These are phyloP conservation scores for Hymenoscyphus repandus DNA, from an alignment of 2,329 filamentous ascomycete species.

Conservation along the genomic window DNA sequence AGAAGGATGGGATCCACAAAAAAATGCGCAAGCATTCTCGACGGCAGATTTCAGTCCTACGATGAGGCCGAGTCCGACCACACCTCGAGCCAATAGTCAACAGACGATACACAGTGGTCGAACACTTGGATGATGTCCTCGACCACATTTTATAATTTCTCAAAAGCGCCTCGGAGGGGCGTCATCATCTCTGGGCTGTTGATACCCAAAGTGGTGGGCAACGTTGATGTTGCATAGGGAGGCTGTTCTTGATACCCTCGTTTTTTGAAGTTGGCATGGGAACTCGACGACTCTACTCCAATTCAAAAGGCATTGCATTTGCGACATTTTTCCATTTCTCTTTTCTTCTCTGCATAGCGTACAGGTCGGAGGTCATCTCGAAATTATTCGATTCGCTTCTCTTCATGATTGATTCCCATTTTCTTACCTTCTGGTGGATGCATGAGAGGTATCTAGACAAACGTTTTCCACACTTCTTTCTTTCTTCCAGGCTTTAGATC, in stretches of 20 bases:
- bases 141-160: not conserved
- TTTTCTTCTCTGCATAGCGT: slow-evolving; percentile 23
- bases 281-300: slow-evolving; percentile 10
- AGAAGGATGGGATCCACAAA: slow-evolving; percentile 54
- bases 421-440: not conserved
- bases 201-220: not conserved
- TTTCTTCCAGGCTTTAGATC: not conserved
- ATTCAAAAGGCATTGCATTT: slow-evolving; percentile 19
- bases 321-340: slow-evolving; percentile 16
- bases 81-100: slow-evolving; percentile 29
- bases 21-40: slow-evolving; percentile 22
- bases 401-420: slow-evolving; percentile 4
- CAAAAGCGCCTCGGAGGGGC: not conserved
- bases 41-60: slow-evolving; percentile 27
- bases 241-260: slow-evolving; percentile 24
- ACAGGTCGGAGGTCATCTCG: slow-evolving; percentile 16
- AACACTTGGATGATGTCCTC: slow-evolving; percentile 27
- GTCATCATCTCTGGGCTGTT: not conserved
- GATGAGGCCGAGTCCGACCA: slow-evolving; percentile 26
- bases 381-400: slow-evolving; percentile 1
- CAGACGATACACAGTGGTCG: slow-evolving; percentile 32
- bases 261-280: slow-evolving; percentile 17
- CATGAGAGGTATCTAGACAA: slow-evolving; percentile 7
- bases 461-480: slow-evolving; percentile 1
- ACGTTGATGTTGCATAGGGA: slow-evolving; percentile 13